Conservation (phyloP, 768 basidiomycete species). For the Mycena rebaudengoi region DNA sequence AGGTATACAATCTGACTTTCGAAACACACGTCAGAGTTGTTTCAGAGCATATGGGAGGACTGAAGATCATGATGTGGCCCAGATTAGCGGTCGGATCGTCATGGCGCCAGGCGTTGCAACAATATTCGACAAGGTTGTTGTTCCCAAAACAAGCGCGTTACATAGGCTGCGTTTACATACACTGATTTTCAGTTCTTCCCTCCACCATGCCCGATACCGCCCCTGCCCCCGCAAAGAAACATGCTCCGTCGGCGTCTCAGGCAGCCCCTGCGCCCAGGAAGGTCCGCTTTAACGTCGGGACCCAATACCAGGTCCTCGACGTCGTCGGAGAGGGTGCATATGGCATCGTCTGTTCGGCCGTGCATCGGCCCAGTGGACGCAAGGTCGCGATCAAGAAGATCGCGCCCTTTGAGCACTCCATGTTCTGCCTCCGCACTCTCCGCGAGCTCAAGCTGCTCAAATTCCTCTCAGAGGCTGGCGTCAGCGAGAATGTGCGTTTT, state of each 20-base stretch:
- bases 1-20: no score
- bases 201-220: slow-evolving; percentile 28
- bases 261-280: slow-evolving; percentile 73
- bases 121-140: no score
- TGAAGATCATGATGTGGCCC: no score
- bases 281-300: slow-evolving; percentile 89
- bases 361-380: slow-evolving; percentile 85
- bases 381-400: slow-evolving; percentile 99
- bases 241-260: slow-evolving; percentile 49
- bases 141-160: no score
- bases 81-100: no score
- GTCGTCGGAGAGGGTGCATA: slow-evolving; percentile 93
- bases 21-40: no score
- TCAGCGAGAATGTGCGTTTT: slow-evolving; percentile 87
- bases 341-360: slow-evolving; percentile 93
- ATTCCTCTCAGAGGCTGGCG: slow-evolving; percentile 86
- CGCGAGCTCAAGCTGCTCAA: slow-evolving; percentile 87
- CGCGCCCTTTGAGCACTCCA: slow-evolving; percentile 93
- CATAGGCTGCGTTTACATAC: no score
- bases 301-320: slow-evolving; percentile 85
- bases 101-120: no score
- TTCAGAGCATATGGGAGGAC: no score
- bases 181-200: slow-evolving; percentile 1
- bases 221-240: slow-evolving; percentile 38
- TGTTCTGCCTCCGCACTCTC: slow-evolving; percentile 93